Conservation (phyloP, 169 alveolate genomes). For the Plasmodium vinckei region DNA sequence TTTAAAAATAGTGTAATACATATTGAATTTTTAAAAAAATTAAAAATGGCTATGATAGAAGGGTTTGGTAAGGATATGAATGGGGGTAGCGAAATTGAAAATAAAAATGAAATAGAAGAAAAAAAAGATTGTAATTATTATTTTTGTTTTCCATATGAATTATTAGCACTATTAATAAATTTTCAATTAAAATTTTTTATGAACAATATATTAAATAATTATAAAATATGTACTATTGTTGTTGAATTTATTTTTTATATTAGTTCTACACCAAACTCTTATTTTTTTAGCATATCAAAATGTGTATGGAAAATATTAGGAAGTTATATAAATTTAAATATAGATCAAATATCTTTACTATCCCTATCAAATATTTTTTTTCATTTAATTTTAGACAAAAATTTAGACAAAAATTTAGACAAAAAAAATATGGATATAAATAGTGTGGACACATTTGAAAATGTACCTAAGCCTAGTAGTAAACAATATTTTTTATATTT, state of each 20-base stretch:
- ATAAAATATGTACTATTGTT: constrained; percentile 25
- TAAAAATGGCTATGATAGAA: background rate
- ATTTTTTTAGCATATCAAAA: constrained; percentile 42
- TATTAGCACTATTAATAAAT: constrained; percentile 24
- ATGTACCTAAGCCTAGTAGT: background rate
- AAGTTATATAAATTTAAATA: constrained; percentile 11
- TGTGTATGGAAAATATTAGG: constrained; percentile 29
- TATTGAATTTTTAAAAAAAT: constrained; percentile 42
- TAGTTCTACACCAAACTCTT: constrained; percentile 57
- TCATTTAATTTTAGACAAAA: constrained; percentile 16
- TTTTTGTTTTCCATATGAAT: constrained; percentile 44
- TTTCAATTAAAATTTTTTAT: constrained; percentile 44
- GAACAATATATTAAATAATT: constrained; percentile 24
- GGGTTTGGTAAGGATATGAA: background rate
- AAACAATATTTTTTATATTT: constrained; percentile 40
- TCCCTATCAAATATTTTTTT: constrained; percentile 28
- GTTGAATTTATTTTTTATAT: constrained; percentile 63
- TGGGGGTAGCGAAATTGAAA: background rate
- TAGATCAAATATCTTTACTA: constrained; percentile 7
- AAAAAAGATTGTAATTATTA: constrained; percentile 2
- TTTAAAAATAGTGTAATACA: constrained; percentile 26
- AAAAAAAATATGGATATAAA: background rate
- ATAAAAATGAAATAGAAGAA: background rate
- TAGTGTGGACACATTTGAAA: background rate
- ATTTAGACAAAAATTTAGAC: too few relatives aligned